phyloP scores from a whole-genome alignment of 768 basidiomycete genomes.

The Asterophora lycoperdoides region DNA sequence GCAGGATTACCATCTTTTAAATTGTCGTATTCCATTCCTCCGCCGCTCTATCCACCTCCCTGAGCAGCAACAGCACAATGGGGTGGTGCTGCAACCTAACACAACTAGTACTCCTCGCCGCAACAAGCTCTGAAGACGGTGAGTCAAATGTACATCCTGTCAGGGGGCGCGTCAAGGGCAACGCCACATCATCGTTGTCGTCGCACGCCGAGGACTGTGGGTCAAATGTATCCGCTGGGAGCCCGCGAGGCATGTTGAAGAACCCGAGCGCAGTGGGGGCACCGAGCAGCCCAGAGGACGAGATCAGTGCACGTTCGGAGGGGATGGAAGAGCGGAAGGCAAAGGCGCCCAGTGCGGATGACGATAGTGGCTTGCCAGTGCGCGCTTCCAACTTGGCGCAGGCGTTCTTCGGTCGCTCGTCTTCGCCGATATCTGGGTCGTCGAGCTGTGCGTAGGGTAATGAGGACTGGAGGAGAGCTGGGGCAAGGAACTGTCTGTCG shows the following conservation, averaged over 20 bases:
- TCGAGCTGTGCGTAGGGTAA: not conserved
- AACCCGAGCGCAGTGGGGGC: conserved; percentile 4
- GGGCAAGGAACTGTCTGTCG: too few relatives aligned
- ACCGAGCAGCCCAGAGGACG: not conserved
- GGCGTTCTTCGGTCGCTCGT: too few relatives aligned
- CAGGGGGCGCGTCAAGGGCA: not conserved
- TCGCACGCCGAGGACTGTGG: conserved; percentile 20
- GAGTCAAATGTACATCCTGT: conserved; percentile 4
- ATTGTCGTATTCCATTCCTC: conserved; percentile 25
- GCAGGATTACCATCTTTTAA: not conserved
- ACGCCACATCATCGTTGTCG: conserved; percentile 12
- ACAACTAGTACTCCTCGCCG: not conserved
- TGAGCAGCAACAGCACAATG: conserved; percentile 29
- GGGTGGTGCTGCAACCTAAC: conserved; percentile 26
- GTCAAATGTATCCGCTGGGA: not conserved
- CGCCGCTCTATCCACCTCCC: conserved; percentile 31
- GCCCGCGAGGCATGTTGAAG: conserved; percentile 9
- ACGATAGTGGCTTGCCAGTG: too few relatives aligned
- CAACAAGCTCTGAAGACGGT: conserved; percentile 3
- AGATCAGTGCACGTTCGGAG: not conserved
- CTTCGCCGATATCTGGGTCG: not conserved
- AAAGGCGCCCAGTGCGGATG: not conserved
- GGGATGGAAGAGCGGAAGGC: conserved; percentile 10
- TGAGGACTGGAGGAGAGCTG: too few relatives aligned
- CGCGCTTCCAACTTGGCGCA: too few relatives aligned